Evolutionary conservation across 1,284 basidiomycete genomes (phyloP).

Genomic region (Pascua sp.): DNA sequence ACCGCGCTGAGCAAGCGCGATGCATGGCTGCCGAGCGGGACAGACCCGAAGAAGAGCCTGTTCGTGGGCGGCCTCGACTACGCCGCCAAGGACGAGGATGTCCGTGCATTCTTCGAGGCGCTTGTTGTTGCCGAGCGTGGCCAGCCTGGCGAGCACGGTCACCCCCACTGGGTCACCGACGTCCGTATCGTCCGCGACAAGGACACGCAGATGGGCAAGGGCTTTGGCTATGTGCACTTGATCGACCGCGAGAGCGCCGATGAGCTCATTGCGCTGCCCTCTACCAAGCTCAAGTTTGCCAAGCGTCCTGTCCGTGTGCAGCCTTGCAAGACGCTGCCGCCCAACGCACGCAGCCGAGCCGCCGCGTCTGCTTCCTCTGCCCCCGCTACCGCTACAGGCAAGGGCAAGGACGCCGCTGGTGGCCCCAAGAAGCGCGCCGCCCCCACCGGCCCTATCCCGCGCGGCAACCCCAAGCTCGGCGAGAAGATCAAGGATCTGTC

Average conservation of each 20-base stretch:
- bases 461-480: constrained; percentile 75
- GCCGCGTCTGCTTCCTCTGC: constrained; percentile 18
- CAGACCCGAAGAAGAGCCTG: constrained; percentile 74
- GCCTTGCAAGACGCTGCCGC: constrained; percentile 64
- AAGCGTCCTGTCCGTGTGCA: constrained; percentile 85
- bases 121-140: constrained; percentile 73
- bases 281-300: constrained; percentile 73
- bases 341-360: constrained; percentile 21
- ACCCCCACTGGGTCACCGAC: constrained; percentile 65
- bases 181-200: constrained; percentile 87
- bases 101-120: constrained; percentile 81
- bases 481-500: constrained; percentile 67
- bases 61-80: constrained; percentile 95
- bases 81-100: constrained; percentile 81
- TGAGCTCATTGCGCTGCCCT: constrained; percentile 74
- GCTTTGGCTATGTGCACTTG: constrained; percentile 92
- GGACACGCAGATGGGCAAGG: constrained; percentile 94
- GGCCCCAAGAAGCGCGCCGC: constrained; percentile 4
- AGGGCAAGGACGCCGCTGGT: constrained; percentile 3
- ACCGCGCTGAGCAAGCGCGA: constrained; percentile 40
- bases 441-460: constrained; percentile 51
- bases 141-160: constrained; percentile 24
- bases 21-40: constrained; percentile 41
- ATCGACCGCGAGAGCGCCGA: constrained; percentile 79
- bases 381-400: constrained; percentile 4